phyloP scores from a whole-genome alignment of 2,329 filamentous ascomycete genomes.

The Akanthomyces uredinophilus region DNA sequence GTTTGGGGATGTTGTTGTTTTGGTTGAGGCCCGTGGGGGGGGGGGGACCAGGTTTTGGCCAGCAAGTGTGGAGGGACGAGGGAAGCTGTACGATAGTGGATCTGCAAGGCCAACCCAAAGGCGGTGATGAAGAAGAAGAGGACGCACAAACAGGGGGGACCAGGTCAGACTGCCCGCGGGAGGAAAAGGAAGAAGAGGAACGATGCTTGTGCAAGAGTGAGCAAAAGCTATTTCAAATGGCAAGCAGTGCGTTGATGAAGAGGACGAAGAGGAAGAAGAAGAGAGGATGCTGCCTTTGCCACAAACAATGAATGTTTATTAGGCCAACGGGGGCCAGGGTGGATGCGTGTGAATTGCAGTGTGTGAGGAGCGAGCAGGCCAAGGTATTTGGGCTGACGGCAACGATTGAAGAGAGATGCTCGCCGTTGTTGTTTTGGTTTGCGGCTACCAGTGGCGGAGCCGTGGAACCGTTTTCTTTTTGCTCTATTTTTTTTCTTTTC shows the following conservation, averaged over 20 bases:
- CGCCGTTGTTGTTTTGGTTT: background rate
- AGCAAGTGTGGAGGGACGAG: constrained; percentile 5
- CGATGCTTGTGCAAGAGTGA: background rate
- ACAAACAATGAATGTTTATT: constrained; percentile 8
- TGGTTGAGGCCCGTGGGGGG: background rate
- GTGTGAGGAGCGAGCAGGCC: constrained; percentile 15
- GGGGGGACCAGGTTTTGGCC: background rate
- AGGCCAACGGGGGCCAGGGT: background rate
- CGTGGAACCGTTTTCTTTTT: too few species aligned
- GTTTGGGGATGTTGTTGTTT: constrained; percentile 12
- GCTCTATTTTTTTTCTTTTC: too few species aligned
- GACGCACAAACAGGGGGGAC: background rate
- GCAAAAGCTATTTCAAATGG: background rate
- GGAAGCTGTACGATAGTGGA: constrained; percentile 5
- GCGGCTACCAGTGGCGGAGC: too few species aligned
- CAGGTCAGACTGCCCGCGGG: background rate
- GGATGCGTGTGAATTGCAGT: constrained; percentile 2
- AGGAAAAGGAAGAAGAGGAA: background rate
- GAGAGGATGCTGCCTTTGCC: constrained; percentile 14
- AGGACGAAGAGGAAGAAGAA: background rate
- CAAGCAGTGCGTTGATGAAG: background rate
- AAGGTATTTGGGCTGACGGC: constrained; percentile 14
- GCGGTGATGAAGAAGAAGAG: constrained; percentile 11
- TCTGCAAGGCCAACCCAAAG: background rate
- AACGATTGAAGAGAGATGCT: background rate